Percentiles rank a stretch among this genome's conserved stretches.
Evolutionary conservation across 2,329 filamentous ascomycete species (phyloP).

Genomic region (Dissoconium aciculare): DNA sequence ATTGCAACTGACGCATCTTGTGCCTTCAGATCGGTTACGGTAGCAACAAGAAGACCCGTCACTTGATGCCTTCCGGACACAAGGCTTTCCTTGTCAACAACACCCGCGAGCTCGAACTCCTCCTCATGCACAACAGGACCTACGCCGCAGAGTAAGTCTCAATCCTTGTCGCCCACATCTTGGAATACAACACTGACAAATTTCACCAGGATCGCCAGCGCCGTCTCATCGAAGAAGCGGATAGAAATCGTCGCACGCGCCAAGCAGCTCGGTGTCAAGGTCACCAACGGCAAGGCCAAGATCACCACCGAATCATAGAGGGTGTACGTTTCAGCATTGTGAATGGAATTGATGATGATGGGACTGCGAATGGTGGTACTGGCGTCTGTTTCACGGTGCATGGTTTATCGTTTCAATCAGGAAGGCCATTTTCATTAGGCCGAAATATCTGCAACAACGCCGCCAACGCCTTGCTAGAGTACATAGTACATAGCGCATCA

Average conservation of each 20-base stretch:
- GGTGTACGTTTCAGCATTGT: neutral
- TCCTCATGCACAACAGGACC: constrained; percentile 99
- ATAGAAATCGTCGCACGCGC: constrained; percentile 94
- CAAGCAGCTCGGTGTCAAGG: constrained; percentile 98
- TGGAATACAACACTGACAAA: neutral
- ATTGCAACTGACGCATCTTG: constrained; percentile 8
- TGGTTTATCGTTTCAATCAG: constrained; percentile 1
- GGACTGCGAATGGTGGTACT: constrained; percentile 5
- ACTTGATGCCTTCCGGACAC: constrained; percentile 98
- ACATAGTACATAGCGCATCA: constrained; percentile 14
- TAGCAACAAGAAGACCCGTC: constrained; percentile 98
- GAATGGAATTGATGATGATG: constrained; percentile 3
- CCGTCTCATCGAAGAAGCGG: constrained; percentile 96
- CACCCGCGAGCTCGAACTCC: constrained; percentile 83
- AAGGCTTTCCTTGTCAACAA: constrained; percentile 99
- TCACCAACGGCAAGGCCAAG: constrained; percentile 98
- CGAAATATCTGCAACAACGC: constrained; percentile 11
- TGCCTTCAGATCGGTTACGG: constrained; percentile 78
- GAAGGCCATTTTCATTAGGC: constrained; percentile 2
- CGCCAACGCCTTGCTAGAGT: constrained; percentile 21
- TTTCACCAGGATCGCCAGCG: constrained; percentile 73
- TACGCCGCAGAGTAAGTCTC: constrained; percentile 88
- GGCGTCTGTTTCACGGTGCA: constrained; percentile 3
- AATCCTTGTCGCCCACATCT: too few relatives aligned
- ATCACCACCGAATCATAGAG: constrained; percentile 75